These are phyloP conservation scores for Cryptococcus deneoformans DNA, from an alignment of 1,284 basidiomycete species.

Conservation along the genomic window DNA sequence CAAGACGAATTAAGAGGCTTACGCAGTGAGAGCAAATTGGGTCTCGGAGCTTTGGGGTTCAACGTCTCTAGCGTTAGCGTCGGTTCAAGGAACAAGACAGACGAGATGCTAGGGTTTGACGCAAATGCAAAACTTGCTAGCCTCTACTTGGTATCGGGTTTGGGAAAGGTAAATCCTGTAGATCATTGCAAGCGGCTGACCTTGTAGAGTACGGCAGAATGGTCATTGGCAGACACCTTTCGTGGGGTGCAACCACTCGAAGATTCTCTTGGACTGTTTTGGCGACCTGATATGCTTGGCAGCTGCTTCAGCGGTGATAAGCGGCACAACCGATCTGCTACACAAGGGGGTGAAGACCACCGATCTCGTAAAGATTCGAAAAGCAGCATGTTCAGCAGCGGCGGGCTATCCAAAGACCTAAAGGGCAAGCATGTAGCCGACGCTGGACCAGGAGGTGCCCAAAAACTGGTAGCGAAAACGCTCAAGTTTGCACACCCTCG, in stretches of 20 bases:
- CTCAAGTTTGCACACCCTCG: slow-evolving; percentile 64
- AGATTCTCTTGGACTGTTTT: slow-evolving; percentile 85
- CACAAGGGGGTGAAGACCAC: not conserved
- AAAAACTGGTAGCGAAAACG: slow-evolving; percentile 81
- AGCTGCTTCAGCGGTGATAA: slow-evolving; percentile 74
- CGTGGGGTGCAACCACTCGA: slow-evolving; percentile 79
- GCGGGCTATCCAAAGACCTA: slow-evolving; percentile 29
- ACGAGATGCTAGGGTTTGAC: slow-evolving; percentile 35
- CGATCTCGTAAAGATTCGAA: slow-evolving; percentile 28
- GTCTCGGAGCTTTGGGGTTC: not conserved
- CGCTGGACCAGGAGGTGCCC: slow-evolving; percentile 37
- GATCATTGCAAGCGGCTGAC: slow-evolving; percentile 1
- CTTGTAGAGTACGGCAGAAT: slow-evolving; percentile 47
- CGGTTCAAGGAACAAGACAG: slow-evolving; percentile 24
- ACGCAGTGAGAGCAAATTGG: slow-evolving; percentile 4
- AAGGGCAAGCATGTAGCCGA: slow-evolving; percentile 54
- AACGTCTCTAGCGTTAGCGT: slow-evolving; percentile 8
- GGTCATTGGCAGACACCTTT: slow-evolving; percentile 87
- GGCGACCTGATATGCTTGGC: slow-evolving; percentile 90
- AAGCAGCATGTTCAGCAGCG: slow-evolving; percentile 50
- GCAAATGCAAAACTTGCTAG: slow-evolving; percentile 47
- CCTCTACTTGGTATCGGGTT: slow-evolving; percentile 53
- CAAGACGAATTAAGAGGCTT: slow-evolving; percentile 10
- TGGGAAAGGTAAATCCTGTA: slow-evolving; percentile 48
- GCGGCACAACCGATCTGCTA: not conserved